Conservation (phyloP, 2,329 filamentous ascomycete species). For the Aspergillus spinulosporus region DNA sequence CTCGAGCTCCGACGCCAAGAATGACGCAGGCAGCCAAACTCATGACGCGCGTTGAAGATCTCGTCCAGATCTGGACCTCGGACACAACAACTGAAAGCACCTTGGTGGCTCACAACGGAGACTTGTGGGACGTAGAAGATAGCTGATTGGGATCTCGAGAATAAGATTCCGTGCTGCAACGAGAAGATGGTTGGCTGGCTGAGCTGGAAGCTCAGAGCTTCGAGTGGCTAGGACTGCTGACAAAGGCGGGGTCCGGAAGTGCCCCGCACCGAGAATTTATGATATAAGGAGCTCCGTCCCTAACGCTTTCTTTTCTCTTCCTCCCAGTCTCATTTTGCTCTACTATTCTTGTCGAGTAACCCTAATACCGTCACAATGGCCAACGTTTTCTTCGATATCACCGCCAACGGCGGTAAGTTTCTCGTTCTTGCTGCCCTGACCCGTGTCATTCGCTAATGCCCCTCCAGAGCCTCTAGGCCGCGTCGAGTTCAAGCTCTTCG, state of each 20-base stretch:
- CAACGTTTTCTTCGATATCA: conserved; percentile 11
- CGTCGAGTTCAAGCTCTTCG: conserved; percentile 86
- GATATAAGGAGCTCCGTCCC: conserved; percentile 3
- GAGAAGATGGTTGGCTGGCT: neutral
- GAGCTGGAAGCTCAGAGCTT: neutral
- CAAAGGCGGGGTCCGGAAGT: conserved; percentile 2
- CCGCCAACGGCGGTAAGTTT: neutral
- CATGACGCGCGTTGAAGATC: neutral
- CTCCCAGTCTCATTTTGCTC: neutral
- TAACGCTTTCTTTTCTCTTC: neutral
- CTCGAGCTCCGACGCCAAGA: neutral
- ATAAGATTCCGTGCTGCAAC: neutral
- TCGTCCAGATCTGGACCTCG: neutral
- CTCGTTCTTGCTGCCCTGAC: conserved; percentile 54
- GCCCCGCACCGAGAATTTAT: conserved; percentile 4
- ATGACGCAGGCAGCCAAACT: neutral
- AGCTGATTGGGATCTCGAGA: neutral
- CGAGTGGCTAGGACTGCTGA: neutral
- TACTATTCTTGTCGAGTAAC: neutral
- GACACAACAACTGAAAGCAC: neutral
- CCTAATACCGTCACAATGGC: conserved; percentile 2
- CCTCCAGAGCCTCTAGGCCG: conserved; percentile 52
- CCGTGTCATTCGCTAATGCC: conserved; percentile 18
- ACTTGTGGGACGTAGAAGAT: neutral
- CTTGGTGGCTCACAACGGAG: conserved; percentile 1